Evolutionary conservation across 2,329 filamentous ascomycete genomes (phyloP), one percentile per base, ranked within the genome.

Genomic region (Colletotrichum coccodes): DNA sequence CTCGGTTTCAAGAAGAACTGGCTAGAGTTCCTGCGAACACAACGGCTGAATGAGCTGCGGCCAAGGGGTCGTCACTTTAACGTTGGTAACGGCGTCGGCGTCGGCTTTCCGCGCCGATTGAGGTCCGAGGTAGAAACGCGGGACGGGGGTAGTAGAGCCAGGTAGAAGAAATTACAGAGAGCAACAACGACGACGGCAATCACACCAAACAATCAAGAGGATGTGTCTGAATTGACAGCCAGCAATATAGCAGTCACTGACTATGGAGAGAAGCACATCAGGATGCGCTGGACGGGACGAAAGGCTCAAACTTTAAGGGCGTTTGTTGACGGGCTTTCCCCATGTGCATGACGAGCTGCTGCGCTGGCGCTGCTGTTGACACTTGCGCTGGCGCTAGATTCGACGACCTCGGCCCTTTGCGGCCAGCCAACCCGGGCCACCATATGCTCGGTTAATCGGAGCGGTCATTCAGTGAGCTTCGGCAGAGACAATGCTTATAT

Each of bases 21-120:
- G 42, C 28, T 28, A 23, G 26, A 8, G 36, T 42, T 38, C 30
- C 34, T 21, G 32, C 7, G 18, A 56, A 18, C 7, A 14, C n/a
- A 21, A 42, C 16, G 16, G 50, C 23, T 3, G 16, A 6, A 40
- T n/a, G 40, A 26, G 59, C 23, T 28, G 42, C 34, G 8, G 42
- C 49, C 42, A 26, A 3, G 42, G n/a, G 50, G 42, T 34, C 14
- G 16, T 49, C 52, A 71, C 59, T 28, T 64, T 56, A 58, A 63
- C n/a, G 57, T 70, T 38, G 63, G 88, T 50, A 38, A 64, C 60
- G 44, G 57, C 57, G 60, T 65, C 61, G 66, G 69, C 57, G 60
- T 71, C 46, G 61, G 53, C 46, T 34, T 53, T 56, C 49, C 44
- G 60, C 46, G 46, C 50, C 59, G 54, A 38, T 69, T 42, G 49